Percentiles rank a stretch among this genome's conserved stretches.
These are phyloP conservation scores for Leishmania guyanensis DNA, from an alignment of 208 protist genomes.

Conservation along the genomic window DNA sequence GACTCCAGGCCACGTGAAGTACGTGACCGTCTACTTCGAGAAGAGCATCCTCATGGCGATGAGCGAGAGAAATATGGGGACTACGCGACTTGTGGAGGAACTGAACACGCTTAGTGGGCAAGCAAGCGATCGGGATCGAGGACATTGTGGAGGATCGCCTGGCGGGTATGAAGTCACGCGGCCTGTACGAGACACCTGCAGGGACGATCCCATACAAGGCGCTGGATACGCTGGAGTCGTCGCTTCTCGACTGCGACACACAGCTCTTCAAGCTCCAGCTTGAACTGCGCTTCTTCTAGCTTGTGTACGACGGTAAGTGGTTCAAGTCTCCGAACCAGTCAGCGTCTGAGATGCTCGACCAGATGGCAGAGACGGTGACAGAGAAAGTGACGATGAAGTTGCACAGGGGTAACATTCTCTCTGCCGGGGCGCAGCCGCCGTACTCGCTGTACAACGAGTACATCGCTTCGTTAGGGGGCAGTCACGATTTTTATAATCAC, in stretches of 20 bases:
- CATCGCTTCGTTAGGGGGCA: conserved; percentile 37
- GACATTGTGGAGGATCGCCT: conserved; percentile 39
- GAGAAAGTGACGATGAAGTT: conserved; percentile 40
- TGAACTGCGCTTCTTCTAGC: conserved; percentile 34
- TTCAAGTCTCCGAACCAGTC: conserved; percentile 31
- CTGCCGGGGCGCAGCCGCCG: conserved; percentile 21
- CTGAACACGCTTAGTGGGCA: conserved; percentile 31
- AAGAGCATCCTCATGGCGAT: conserved; percentile 28
- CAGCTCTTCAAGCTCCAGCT: conserved; percentile 42
- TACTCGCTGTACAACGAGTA: conserved; percentile 39
- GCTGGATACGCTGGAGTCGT: conserved; percentile 31
- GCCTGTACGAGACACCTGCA: conserved; percentile 36
- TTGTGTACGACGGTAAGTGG: conserved; percentile 42
- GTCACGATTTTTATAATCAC: conserved; percentile 36
- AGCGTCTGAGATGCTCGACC: conserved; percentile 31
- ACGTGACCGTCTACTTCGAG: conserved; percentile 32
- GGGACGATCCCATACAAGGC: conserved; percentile 40
- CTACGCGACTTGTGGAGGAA: conserved; percentile 30
- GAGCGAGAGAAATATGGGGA: conserved; percentile 21
- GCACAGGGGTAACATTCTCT: conserved; percentile 31
- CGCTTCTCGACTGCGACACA: conserved; percentile 34
- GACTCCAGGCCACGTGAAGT: conserved; percentile 26
- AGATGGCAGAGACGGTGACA: conserved; percentile 34
- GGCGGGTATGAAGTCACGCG: conserved; percentile 40
- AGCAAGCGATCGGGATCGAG: conserved; percentile 36